Conservation (phyloP, 164 flowering plant species). For the Magnolia officinalis region DNA sequence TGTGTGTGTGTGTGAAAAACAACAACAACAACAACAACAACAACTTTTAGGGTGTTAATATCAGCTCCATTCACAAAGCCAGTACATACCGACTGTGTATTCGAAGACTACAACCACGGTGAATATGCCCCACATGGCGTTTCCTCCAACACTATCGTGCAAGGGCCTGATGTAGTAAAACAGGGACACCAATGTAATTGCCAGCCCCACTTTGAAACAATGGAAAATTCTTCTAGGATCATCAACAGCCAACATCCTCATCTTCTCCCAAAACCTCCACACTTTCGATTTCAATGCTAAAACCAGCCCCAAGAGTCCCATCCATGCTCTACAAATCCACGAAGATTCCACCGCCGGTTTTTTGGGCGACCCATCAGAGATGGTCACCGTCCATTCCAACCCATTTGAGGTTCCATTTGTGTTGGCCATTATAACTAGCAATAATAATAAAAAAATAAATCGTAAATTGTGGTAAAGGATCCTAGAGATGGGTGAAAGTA, state of each 20-base stretch:
- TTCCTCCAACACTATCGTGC: conserved; percentile 73
- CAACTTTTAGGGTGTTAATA: no score
- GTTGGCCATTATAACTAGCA: conserved; percentile 22
- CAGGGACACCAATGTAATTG: conserved; percentile 60
- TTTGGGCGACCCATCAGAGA: conserved; percentile 35
- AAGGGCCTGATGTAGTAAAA: conserved; percentile 75
- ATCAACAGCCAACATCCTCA: conserved; percentile 46
- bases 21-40: no score
- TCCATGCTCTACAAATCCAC: conserved; percentile 19
- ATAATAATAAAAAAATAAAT: background rate
- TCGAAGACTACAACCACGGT: conserved; percentile 83
- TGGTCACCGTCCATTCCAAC: conserved; percentile 51
- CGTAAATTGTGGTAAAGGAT: background rate
- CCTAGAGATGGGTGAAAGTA: conserved; percentile 9
- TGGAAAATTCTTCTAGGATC: conserved; percentile 62
- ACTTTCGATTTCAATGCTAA: conserved; percentile 21
- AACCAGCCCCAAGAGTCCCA: conserved; percentile 23
- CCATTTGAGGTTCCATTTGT: no score
- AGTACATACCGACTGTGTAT: conserved; percentile 51
- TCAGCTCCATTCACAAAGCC: no score
- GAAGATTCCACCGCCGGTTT: conserved; percentile 29
- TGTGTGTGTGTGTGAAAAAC: no score
- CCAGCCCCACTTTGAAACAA: conserved; percentile 65
- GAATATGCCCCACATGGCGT: conserved; percentile 83
- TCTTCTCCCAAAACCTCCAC: conserved; percentile 37